phyloP scores from a whole-genome alignment of 2,329 filamentous ascomycete species.

The Gaeumannomyces tritici region DNA sequence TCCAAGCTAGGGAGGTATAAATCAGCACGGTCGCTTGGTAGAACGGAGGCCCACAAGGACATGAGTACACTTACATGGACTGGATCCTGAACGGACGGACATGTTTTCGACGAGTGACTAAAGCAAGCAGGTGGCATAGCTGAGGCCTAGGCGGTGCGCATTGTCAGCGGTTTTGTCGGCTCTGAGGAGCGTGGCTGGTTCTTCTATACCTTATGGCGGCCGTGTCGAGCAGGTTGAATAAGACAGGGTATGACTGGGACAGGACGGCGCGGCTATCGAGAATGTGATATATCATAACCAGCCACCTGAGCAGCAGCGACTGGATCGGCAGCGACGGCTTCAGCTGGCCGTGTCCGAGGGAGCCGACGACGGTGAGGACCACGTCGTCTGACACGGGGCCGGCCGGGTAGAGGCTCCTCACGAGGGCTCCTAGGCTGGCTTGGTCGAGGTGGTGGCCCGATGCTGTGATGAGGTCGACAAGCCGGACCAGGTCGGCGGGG shows the following conservation, averaged over 20 bases:
- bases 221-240: conserved; percentile 78
- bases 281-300: conserved; percentile 65
- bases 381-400: conserved; percentile 49
- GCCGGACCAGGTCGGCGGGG: conserved; percentile 45
- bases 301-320: conserved; percentile 64
- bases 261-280: conserved; percentile 55
- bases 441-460: conserved; percentile 63
- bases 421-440: conserved; percentile 55
- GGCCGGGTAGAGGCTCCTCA: conserved; percentile 71
- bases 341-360: conserved; percentile 65
- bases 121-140: conserved; percentile 67
- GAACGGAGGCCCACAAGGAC: background rate
- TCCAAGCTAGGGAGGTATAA: conserved; percentile 33
- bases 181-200: background rate
- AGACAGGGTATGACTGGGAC: conserved; percentile 60
- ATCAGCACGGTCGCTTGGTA: background rate
- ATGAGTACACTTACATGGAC: conserved; percentile 41
- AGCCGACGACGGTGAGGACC: conserved; percentile 58
- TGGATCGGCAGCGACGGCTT: conserved; percentile 68
- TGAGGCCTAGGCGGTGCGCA: conserved; percentile 30
- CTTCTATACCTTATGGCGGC: conserved; percentile 56
- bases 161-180: background rate
- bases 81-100: conserved; percentile 80
- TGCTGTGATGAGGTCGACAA: conserved; percentile 58
- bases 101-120: conserved; percentile 73